Evolutionary conservation across 1,284 basidiomycete species (phyloP).

Genomic region (Violaceomyces palustris): DNA sequence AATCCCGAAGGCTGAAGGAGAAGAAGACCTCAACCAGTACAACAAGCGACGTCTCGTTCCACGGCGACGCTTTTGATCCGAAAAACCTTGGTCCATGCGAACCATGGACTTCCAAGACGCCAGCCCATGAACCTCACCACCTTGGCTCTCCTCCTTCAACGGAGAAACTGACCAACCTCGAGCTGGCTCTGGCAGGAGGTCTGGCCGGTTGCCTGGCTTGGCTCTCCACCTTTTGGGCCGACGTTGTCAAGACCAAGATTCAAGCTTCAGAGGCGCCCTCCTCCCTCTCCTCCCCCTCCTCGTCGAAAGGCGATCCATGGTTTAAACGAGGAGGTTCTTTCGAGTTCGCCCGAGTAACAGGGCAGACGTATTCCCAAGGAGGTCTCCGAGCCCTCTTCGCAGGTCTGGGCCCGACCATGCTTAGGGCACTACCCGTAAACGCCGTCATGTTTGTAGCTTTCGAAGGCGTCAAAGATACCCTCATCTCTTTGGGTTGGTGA

Average conservation of each 20-base stretch:
- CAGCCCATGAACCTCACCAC: no score
- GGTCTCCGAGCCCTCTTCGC: constrained; percentile 36
- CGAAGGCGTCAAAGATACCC: constrained; percentile 18
- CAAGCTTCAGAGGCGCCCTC: constrained; percentile 16
- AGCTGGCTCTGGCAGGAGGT: constrained; percentile 38
- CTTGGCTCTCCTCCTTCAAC: no score
- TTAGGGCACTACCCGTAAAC: constrained; percentile 41
- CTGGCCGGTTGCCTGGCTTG: constrained; percentile 42
- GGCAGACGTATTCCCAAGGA: constrained; percentile 17
- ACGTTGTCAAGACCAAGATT: constrained; percentile 46
- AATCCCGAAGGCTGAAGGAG: not conserved
- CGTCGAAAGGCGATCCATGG: not conserved
- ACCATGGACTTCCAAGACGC: no score
- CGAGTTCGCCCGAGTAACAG: constrained; percentile 13
- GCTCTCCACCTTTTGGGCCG: constrained; percentile 44
- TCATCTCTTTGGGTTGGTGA: no score
- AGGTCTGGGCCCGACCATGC: constrained; percentile 36
- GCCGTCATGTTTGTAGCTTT: constrained; percentile 38
- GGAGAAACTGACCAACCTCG: constrained; percentile 19
- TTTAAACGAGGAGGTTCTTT: not conserved
- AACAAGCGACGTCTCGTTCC: no score
- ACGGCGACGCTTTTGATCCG: no score
- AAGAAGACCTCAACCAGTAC: not conserved
- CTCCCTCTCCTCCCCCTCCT: not conserved
- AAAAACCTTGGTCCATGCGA: no score